Conservation (phyloP, 2,329 filamentous ascomycete genomes). For the Decorospora gaudefroyi region DNA sequence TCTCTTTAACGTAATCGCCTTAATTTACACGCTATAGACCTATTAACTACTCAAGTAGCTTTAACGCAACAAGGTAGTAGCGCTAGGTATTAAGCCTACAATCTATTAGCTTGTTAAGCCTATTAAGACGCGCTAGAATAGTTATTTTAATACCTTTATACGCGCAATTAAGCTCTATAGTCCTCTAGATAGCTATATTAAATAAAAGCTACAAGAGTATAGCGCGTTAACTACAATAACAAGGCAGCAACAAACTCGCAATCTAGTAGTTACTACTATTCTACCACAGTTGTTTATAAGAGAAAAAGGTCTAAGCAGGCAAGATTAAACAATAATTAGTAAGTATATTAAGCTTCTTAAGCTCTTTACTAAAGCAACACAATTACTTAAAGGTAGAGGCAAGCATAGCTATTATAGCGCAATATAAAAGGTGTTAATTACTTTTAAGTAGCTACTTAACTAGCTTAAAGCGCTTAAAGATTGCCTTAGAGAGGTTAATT, state of each 20-base stretch:
- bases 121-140: slow-evolving; percentile 2
- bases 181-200: neutral
- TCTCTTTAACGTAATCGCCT: slow-evolving; percentile 8
- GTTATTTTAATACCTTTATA: neutral
- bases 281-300: neutral
- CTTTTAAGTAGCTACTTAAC: slow-evolving; percentile 5
- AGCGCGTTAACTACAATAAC: neutral
- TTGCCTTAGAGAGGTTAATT: neutral
- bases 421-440: slow-evolving; percentile 1
- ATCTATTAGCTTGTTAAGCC: neutral
- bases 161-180: neutral
- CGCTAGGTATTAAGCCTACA: neutral
- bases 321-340: slow-evolving; percentile 1
- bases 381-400: slow-evolving; percentile 1
- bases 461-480: slow-evolving; percentile 4
- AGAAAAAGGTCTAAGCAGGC: neutral
- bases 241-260: neutral
- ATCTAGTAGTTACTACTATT: neutral
- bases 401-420: neutral
- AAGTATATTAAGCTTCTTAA: slow-evolving; percentile 2
- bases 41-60: slow-evolving; percentile 1
- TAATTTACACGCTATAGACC: slow-evolving; percentile 5
- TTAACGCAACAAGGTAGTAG: neutral
- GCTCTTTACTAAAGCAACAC: slow-evolving; percentile 1
- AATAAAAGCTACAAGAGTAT: neutral